Evolutionary conservation across 176 grass and related monocot genomes (phyloP).

Genomic region (Tuctoria greenei): DNA sequence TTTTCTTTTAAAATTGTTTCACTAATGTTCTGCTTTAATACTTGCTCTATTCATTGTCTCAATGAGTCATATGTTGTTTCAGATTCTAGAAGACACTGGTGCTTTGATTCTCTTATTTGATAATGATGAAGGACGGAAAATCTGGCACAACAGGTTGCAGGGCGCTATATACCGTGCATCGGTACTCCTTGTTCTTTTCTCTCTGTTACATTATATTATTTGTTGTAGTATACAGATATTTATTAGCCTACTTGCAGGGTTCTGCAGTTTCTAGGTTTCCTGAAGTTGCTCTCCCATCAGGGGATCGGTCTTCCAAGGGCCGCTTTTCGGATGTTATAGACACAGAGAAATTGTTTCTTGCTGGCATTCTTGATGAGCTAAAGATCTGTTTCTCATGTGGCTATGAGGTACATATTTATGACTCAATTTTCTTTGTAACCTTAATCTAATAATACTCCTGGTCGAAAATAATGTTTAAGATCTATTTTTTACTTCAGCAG

Average conservation of each 20-base stretch:
- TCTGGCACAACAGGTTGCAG: conserved; percentile 90
- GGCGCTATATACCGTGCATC: conserved; percentile 96
- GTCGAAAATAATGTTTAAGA: not conserved
- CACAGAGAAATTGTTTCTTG: conserved; percentile 83
- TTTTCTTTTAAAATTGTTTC: not conserved
- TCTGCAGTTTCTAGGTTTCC: conserved; percentile 63
- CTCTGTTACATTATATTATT: conserved; percentile 20
- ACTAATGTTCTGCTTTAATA: conserved; percentile 4
- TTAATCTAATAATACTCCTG: conserved; percentile 10
- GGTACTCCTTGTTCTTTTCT: conserved; percentile 46
- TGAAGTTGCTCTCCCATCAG: conserved; percentile 43
- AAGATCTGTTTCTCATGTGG: conserved; percentile 84
- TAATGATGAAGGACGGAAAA: conserved; percentile 56
- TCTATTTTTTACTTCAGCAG: conserved; percentile 42
- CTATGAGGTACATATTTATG: conserved; percentile 68
- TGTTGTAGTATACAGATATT: conserved; percentile 26
- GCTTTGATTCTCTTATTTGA: conserved; percentile 87
- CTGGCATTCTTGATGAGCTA: conserved; percentile 92
- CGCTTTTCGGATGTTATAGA: conserved; percentile 47
- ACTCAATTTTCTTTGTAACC: conserved; percentile 18
- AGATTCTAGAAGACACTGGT: conserved; percentile 84
- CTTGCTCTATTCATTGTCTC: conserved; percentile 28
- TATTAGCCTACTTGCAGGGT: conserved; percentile 54
- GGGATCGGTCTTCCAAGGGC: conserved; percentile 53
- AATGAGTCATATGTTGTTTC: conserved; percentile 37